Base-by-base conservation (phyloP, 169 alveolate species). In the Cryptosporidium tyzzeri region DNA sequence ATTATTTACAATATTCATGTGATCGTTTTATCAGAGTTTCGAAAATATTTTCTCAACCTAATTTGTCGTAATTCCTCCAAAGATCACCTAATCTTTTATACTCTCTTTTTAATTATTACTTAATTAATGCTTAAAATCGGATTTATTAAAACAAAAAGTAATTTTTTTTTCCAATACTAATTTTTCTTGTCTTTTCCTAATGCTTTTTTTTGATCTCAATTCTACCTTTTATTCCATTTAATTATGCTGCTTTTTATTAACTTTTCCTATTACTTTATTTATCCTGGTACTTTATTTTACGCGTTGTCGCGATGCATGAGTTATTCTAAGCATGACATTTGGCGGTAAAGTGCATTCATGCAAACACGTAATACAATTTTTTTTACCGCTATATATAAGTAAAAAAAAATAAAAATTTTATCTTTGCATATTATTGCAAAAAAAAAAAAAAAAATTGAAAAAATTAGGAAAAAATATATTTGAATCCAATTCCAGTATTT, bases 291-390 rank as follows among this genome's bases (percentile, higher is more conserved):
- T 73, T 53, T 55, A 58, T 73, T 71, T 80, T 48, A 80, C 89
- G 89, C 89, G 89, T 62, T 80, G 89, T 80, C 89, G 89, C 89
- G 89, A 80, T 80, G 89, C 89, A 80, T 80, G 89, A 80, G 89
- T 80, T 80, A 80, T 80, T 80, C 70, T 26, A 73, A 73, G 59
- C 59, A 73, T 73, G 86, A 73, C 86, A 53, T 73, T 73, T 73
- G 86, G 86, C 86, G 86, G 71, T 18, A 33, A 65, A 65, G 31
- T 55, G 41, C 51, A 51, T 73, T 69, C 58, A 69, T 69, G 84
- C 84, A 69, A 65, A 69, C 62, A 69, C 84, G 84, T 69, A 69
- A 55, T 55, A 55, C 18, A 55, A 23, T 55, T 55, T 55, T 48
- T 7, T 48, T 14, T 48, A 14, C 12, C 18, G 14, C 18, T 4